Base-by-base conservation (phyloP, 1,284 basidiomycete species). In the Trichosporon ovoides region DNA sequence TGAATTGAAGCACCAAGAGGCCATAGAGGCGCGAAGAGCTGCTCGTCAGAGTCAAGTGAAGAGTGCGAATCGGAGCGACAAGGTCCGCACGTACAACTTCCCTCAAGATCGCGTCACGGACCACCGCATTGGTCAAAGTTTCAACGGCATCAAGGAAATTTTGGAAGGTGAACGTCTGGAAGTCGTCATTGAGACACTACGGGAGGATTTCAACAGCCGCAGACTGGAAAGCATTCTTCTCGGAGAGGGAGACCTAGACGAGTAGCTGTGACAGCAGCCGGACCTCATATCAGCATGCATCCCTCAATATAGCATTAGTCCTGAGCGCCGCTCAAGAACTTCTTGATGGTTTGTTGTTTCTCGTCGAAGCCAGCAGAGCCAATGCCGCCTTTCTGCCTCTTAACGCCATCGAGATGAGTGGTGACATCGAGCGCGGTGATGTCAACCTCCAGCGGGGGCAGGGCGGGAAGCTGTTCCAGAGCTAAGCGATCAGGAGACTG, bases 51-150 rank as follows among this genome's bases (percentile, higher is more conserved):
- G 79, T 63, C 85, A 96, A 38, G 87, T 96, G 14, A 84, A 84
- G 53, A 85, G 86, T 0, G 86, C 86, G 2, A 89, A 92, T 69
- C 80, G 93, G 18, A 91, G 89, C 66, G 91, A 96, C 69, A 96
- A 96, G 74, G 87, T 96, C 59, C 80, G 93, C 60, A 97, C 94
- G 7, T 97, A 96, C 75, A 95, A 95, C 68, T 93, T 86, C 71
- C 84, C 89, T 1, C 90, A 92, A 87, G 90, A 92, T 68, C 86
- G 92, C 16, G 84, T 96, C 10, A 96, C 93, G 2, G 93, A 96
- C 72, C 93, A 96, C 69, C 83, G 93, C 0, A 85, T 95, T 54
- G 88, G 88, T 2, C 72, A 91, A 31, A 87, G 87, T 1, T 67
- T 91, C 22, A 87, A 83, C 69, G 90, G 89, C 58, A 78, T 95